Base-by-base conservation (phyloP, 495 filamentous ascomycete species). In the Aspergillus campestris region DNA sequence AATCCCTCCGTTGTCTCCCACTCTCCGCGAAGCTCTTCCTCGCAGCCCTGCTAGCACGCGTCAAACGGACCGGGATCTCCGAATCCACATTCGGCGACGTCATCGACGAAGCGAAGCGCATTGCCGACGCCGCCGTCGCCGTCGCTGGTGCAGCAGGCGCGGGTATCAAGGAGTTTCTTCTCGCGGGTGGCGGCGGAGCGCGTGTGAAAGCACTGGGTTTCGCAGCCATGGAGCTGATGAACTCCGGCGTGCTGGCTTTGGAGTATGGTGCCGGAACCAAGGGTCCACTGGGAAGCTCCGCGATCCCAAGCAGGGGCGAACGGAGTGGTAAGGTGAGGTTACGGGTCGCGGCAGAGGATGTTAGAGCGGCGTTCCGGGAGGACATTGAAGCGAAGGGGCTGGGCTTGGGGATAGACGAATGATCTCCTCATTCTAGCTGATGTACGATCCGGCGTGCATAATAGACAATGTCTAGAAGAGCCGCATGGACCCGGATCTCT, bases 51-150 rank as follows among this genome's bases (percentile, higher is more conserved):
- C 56, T 95, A 10, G 79, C 83, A 24, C 78, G 87, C 10, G 81
- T 84, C n/a, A 74, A 87, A 34, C 69, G 91, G 15, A 92, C 83
- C 3, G 94, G 94, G 2, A 71, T 96, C 37, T 81, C 81, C 8
- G 92, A 98, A 66, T 88, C 86, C 34, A 80, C 87, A 0, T 76
- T 94, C 47, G 84, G 87, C n/a, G 92, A 98, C 45, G 83, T 96
- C 12, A 66, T 95, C 27, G 89, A 95, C 43, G 94, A 97, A 64
- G 85, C 89, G 52, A 83, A 83, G 56, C 77, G 83, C 15, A 79
- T 94, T 62, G 80, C 83, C 24, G 70, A 72, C 43, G 67, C 66
- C 8, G 66, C 69, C 1, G 74, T 79, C 4, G 73, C 70, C 2
- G 59, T 70, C 13, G 65, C 70, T 6, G 66, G 68, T 14, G 58